phyloP scores from a whole-genome alignment of 2,329 filamentous ascomycete species.

The Mycosphaerelloides madeirae region DNA sequence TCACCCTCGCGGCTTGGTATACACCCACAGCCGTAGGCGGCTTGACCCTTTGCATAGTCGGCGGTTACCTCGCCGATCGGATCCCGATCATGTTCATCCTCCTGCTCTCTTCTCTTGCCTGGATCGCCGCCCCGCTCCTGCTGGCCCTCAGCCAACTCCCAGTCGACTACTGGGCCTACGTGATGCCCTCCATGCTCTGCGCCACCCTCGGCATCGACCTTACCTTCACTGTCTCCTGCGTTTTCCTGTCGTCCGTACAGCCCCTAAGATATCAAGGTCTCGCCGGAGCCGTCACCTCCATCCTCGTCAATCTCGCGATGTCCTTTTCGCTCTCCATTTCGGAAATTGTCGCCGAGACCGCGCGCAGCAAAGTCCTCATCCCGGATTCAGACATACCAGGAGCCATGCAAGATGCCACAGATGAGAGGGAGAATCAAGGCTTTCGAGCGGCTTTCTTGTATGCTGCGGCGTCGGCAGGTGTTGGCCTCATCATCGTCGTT shows the following conservation, averaged over 20 bases:
- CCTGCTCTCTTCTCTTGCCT: conserved; percentile 30
- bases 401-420: background rate
- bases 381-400: conserved; percentile 1
- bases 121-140: conserved; percentile 33
- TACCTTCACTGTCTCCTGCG: conserved; percentile 33
- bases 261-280: conserved; percentile 33
- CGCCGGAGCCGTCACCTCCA: conserved; percentile 33
- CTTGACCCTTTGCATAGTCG: conserved; percentile 29
- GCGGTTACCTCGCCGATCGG: conserved; percentile 29
- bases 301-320: conserved; percentile 35
- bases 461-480: conserved; percentile 27
- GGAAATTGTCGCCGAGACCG: conserved; percentile 28
- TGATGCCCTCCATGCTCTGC: conserved; percentile 35
- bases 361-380: conserved; percentile 7
- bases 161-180: conserved; percentile 32
- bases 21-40: conserved; percentile 33
- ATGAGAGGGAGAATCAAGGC: conserved; percentile 15
- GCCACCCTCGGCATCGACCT: conserved; percentile 34
- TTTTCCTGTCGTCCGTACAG: conserved; percentile 30
- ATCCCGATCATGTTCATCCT: conserved; percentile 29
- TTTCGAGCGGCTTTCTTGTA: conserved; percentile 30
- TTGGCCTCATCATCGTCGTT: conserved; percentile 26
- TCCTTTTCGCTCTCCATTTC: conserved; percentile 33
- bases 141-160: conserved; percentile 30
- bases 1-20: conserved; percentile 33